These are phyloP conservation scores for Ramaria sp. DNA, from an alignment of 768 basidiomycete species.

Conservation along the genomic window DNA sequence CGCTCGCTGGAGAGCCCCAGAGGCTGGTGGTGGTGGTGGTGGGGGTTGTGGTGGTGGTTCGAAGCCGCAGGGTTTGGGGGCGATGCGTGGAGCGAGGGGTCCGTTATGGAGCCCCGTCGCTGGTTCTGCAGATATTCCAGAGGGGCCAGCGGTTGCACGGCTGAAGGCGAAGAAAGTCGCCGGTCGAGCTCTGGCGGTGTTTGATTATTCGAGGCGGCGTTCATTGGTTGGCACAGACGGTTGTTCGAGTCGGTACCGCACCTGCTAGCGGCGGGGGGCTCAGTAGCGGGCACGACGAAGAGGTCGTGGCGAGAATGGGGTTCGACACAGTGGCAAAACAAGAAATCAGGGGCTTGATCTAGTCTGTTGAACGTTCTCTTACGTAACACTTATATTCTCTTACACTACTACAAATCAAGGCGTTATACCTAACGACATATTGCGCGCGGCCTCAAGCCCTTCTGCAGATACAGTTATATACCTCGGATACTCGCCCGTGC, in stretches of 20 bases:
- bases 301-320: background rate
- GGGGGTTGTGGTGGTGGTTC: constrained; percentile 10
- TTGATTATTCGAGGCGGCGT: constrained; percentile 10
- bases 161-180: constrained; percentile 1
- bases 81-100: constrained; percentile 59
- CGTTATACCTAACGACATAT: background rate
- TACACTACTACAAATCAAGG: background rate
- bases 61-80: constrained; percentile 19
- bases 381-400: background rate
- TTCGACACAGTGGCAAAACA: background rate
- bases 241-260: background rate
- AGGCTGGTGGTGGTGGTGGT: constrained; percentile 5
- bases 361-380: background rate
- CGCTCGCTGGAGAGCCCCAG: constrained; percentile 7
- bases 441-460: constrained; percentile 24
- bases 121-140: constrained; percentile 74
- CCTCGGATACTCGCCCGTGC: constrained; percentile 31
- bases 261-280: background rate
- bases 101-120: constrained; percentile 75
- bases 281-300: background rate
- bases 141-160: constrained; percentile 52
- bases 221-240: background rate
- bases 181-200: constrained; percentile 7
- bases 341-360: background rate
- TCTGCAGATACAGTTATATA: constrained; percentile 29